Conservation (phyloP, 305 asterid genomes). For the Fraxinus nigra region DNA sequence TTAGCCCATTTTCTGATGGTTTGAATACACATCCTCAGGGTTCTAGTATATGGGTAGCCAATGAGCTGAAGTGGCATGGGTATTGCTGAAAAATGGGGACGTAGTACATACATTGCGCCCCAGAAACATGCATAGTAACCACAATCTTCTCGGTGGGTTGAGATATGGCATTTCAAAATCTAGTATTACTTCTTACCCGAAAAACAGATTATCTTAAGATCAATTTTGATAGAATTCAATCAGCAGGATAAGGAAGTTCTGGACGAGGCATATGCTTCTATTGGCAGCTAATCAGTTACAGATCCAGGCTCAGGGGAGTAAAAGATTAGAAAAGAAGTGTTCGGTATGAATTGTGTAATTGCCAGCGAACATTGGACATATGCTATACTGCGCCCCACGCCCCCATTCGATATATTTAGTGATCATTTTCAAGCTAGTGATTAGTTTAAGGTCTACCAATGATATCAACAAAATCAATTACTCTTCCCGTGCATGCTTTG, state of each 20-base stretch:
- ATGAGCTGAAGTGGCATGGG: neutral
- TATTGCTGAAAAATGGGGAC: neutral
- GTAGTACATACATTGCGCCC: neutral
- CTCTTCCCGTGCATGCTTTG: neutral
- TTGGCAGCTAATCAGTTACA: constrained; percentile 30
- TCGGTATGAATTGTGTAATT: constrained; percentile 32
- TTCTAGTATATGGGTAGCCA: neutral
- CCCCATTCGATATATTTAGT: constrained; percentile 24
- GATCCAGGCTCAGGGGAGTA: constrained; percentile 34
- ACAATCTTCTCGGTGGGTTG: neutral
- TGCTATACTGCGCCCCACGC: constrained; percentile 8
- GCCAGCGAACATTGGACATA: constrained; percentile 19
- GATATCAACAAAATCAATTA: neutral
- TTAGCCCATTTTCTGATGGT: neutral
- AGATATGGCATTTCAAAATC: neutral
- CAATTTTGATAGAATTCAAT: neutral
- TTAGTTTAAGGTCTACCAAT: constrained; percentile 12
- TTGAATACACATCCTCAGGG: neutral
- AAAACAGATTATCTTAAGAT: neutral
- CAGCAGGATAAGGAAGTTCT: constrained; percentile 30
- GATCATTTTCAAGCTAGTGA: constrained; percentile 27
- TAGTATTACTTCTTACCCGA: neutral
- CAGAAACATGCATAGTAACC: neutral
- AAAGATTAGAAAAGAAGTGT: constrained; percentile 39
- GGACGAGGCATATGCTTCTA: constrained; percentile 38